Conservation (phyloP, 257 asterid species). For the Cinchona pubescens region DNA sequence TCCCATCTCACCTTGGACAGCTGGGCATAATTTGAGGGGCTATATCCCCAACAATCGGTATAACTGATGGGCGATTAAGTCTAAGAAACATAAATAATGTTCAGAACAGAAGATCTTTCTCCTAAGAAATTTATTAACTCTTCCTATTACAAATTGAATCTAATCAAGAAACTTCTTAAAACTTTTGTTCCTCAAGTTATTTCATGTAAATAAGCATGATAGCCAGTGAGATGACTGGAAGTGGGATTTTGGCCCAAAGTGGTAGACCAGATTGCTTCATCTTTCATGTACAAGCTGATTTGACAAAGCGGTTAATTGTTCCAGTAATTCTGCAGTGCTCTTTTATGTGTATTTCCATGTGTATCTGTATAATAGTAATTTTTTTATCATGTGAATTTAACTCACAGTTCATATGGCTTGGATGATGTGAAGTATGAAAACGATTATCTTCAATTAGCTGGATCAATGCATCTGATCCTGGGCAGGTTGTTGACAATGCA, state of each 20-base stretch:
- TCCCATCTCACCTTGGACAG: no score
- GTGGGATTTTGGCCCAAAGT: not conserved
- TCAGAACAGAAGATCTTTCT: no score
- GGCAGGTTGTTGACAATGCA: conserved; percentile 56
- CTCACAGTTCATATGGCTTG: conserved; percentile 67
- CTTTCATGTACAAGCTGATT: no score
- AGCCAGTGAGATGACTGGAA: not conserved
- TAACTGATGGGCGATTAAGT: no score
- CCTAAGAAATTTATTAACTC: not conserved
- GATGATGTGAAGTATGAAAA: conserved; percentile 74
- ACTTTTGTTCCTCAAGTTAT: not conserved
- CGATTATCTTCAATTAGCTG: conserved; percentile 64
- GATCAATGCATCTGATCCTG: conserved; percentile 56
- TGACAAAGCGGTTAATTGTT: no score
- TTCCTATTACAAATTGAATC: not conserved
- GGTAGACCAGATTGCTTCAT: not conserved
- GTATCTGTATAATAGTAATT: no score
- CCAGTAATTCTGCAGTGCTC: not conserved
- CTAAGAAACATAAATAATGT: not conserved
- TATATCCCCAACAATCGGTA: no score
- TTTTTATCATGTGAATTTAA: conserved; percentile 11
- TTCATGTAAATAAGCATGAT: no score
- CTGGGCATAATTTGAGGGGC: no score
- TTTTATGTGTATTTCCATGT: not conserved
- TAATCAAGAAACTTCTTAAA: no score